Evolutionary conservation across 129 eudicot species (phyloP).

Genomic region (Artemisia annua): DNA sequence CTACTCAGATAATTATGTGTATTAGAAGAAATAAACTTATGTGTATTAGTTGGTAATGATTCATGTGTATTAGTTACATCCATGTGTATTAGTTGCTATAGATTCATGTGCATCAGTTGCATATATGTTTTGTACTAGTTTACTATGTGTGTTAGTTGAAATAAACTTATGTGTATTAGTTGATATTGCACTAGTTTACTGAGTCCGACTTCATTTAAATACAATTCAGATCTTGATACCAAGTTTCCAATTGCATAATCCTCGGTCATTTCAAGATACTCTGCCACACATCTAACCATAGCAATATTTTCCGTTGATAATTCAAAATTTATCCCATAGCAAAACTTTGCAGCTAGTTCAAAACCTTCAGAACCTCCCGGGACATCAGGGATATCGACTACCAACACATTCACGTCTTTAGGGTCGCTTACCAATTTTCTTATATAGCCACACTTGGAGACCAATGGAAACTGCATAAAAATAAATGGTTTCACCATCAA

Average conservation of each 20-base stretch:
- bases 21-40: too few relatives aligned
- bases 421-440: slow-evolving; percentile 55
- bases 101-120: too few relatives aligned
- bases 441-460: slow-evolving; percentile 82
- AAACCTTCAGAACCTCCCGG: slow-evolving; percentile 90
- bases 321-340: slow-evolving; percentile 90
- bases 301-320: slow-evolving; percentile 75
- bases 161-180: too few relatives aligned
- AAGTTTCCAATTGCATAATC: slow-evolving; percentile 74
- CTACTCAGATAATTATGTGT: too few relatives aligned
- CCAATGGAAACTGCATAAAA: slow-evolving; percentile 71
- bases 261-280: slow-evolving; percentile 95
- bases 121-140: too few relatives aligned
- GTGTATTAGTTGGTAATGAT: too few relatives aligned
- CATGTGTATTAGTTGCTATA: too few relatives aligned
- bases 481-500: slow-evolving; percentile 3
- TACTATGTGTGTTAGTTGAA: too few relatives aligned
- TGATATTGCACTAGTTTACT: too few relatives aligned
- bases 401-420: slow-evolving; percentile 34
- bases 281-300: slow-evolving; percentile 78
- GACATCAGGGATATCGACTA: slow-evolving; percentile 60
- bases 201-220: slow-evolving; percentile 74
- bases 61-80: too few relatives aligned
- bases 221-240: slow-evolving; percentile 71
- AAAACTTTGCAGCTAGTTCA: slow-evolving; percentile 92